These are phyloP conservation scores for Thelonectria rubi DNA, from an alignment of 2,329 filamentous ascomycete species.

Conservation along the genomic window DNA sequence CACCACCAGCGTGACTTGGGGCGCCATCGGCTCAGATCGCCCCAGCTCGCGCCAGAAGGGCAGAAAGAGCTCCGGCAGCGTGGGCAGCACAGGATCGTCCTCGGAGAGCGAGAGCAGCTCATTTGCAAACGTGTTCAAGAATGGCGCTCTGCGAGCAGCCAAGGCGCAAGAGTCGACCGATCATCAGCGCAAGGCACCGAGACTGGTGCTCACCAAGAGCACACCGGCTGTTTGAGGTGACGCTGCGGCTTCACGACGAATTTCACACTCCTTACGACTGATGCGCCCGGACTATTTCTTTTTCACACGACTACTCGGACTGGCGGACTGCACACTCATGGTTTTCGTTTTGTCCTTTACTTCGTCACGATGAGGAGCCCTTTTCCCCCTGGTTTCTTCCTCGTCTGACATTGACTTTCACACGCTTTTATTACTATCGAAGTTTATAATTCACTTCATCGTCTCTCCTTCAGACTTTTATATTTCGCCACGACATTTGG, in stretches of 20 bases:
- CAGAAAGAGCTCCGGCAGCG: conserved; percentile 70
- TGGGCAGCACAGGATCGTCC: conserved; percentile 64
- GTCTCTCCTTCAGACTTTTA: conserved; percentile 50
- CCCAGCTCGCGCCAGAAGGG: conserved; percentile 76
- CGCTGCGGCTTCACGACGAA: conserved; percentile 33
- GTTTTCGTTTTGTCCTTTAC: conserved; percentile 41
- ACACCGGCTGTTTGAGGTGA: conserved; percentile 39
- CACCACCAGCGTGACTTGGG: conserved; percentile 75
- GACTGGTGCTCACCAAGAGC: conserved; percentile 82
- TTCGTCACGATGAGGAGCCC: conserved; percentile 38
- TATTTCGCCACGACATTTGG: conserved; percentile 44
- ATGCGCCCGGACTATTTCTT: conserved; percentile 48
- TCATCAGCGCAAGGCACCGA: conserved; percentile 81
- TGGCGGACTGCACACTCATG: conserved; percentile 46
- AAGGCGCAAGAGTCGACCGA: conserved; percentile 64
- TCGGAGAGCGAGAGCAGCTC: conserved; percentile 64
- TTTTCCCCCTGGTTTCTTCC: conserved; percentile 27
- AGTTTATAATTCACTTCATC: conserved; percentile 53
- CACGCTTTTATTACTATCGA: conserved; percentile 40
- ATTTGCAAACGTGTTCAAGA: conserved; percentile 73
- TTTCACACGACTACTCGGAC: conserved; percentile 51
- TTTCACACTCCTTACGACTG: conserved; percentile 46
- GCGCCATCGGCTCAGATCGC: conserved; percentile 87
- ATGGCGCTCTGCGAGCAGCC: conserved; percentile 60
- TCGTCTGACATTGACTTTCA: conserved; percentile 32